Evolutionary conservation across 2,329 filamentous ascomycete genomes (phyloP).

Genomic region (Fusarium praegraminearum): DNA sequence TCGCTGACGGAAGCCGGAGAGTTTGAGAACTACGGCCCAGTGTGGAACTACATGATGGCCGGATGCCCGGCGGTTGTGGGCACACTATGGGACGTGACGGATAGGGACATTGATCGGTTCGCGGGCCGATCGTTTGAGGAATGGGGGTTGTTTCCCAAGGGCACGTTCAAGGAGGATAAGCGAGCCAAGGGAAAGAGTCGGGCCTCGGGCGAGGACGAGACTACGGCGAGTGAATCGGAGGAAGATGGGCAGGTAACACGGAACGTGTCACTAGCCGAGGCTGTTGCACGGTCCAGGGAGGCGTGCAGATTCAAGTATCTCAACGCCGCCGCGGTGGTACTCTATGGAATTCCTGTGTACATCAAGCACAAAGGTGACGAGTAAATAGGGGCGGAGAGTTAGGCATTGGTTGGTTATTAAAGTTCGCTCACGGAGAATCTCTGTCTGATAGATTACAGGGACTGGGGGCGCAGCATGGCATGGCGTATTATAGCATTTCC

Average conservation of each 20-base stretch:
- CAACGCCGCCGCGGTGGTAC: conserved; percentile 91
- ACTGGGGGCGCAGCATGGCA: conserved; percentile 24
- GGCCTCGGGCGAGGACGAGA: conserved; percentile 40
- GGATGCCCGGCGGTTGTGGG: conserved; percentile 89
- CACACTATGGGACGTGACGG: conserved; percentile 97
- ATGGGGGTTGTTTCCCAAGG: conserved; percentile 79
- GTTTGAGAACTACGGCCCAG: conserved; percentile 91
- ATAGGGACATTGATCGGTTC: conserved; percentile 96
- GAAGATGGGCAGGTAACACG: conserved; percentile 48
- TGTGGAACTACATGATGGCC: conserved; percentile 91
- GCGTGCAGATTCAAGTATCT: conserved; percentile 91
- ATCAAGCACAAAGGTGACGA: conserved; percentile 58
- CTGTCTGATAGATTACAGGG: conserved; percentile 11
- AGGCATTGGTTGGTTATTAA: conserved; percentile 12
- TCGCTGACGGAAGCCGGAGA: conserved; percentile 81
- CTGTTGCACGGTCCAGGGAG: conserved; percentile 78
- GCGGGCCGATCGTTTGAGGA: conserved; percentile 81
- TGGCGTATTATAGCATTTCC: conserved; percentile 32
- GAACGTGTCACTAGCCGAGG: conserved; percentile 77
- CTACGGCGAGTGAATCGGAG: conserved; percentile 38
- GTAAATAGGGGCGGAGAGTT: conserved; percentile 27
- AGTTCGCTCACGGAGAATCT: conserved; percentile 19
- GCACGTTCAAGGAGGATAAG: conserved; percentile 57
- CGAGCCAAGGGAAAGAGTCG: conserved; percentile 48
- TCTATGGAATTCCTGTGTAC: conserved; percentile 96